Percentiles rank a stretch among this genome's conserved stretches.
phyloP scores from a whole-genome alignment of 768 basidiomycete species.

The Galerina marginata region DNA sequence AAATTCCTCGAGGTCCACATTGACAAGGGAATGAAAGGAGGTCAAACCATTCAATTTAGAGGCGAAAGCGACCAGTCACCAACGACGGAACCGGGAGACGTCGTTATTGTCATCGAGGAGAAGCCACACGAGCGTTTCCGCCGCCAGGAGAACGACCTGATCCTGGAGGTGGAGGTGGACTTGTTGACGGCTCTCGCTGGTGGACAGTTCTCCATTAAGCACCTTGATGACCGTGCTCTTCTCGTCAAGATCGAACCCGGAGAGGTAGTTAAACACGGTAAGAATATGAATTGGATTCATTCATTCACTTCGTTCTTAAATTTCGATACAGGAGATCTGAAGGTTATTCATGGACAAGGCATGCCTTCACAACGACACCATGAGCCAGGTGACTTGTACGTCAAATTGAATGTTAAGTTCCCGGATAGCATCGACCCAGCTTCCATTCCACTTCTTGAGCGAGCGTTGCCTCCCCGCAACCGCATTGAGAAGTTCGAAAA shows the following conservation, averaged over 20 bases:
- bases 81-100: conserved; percentile 88
- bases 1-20: conserved; percentile 98
- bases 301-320: background rate
- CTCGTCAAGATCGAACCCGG: conserved; percentile 86
- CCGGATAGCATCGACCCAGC: conserved; percentile 78
- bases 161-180: conserved; percentile 89
- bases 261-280: conserved; percentile 93
- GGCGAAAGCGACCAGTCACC: conserved; percentile 96
- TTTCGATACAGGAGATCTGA: conserved; percentile 64
- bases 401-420: conserved; percentile 88
- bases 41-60: conserved; percentile 85
- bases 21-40: conserved; percentile 97
- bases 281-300: conserved; percentile 31
- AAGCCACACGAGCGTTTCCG: conserved; percentile 89
- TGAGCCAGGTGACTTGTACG: conserved; percentile 91
- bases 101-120: conserved; percentile 93
- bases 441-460: conserved; percentile 75
- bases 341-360: conserved; percentile 92
- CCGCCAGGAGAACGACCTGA: conserved; percentile 86
- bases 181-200: conserved; percentile 93
- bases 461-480: conserved; percentile 81
- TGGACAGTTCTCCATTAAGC: conserved; percentile 87
- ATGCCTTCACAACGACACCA: conserved; percentile 99
- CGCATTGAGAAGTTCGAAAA: conserved; percentile 72
- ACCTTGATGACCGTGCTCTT: conserved; percentile 91